phyloP scores from a whole-genome alignment of 345 rosid genomes.

The Excoecaria cochinchinensis region DNA sequence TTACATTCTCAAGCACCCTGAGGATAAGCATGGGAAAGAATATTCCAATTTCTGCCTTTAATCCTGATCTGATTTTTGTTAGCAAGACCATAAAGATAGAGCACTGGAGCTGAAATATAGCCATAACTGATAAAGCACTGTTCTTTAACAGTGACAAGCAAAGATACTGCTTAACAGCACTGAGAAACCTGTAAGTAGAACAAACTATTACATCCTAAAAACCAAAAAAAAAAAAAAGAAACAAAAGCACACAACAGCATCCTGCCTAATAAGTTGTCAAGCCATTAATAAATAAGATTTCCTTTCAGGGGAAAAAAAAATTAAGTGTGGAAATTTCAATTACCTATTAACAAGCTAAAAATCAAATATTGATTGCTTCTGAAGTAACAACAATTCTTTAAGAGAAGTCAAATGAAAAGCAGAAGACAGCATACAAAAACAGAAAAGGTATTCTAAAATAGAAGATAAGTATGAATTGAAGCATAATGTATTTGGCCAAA shows the following conservation, averaged over 20 bases:
- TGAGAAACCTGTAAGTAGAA: slow-evolving; percentile 69
- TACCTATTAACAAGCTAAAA: too few relatives aligned
- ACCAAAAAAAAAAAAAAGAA: too few relatives aligned
- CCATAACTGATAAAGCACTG: slow-evolving; percentile 90
- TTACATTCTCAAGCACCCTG: slow-evolving; percentile 92
- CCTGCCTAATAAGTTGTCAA: background rate
- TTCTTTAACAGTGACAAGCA: slow-evolving; percentile 92
- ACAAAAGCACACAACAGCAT: too few relatives aligned
- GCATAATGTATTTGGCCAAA: background rate
- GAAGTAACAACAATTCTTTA: background rate
- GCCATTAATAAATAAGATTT: background rate
- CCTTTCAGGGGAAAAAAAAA: background rate
- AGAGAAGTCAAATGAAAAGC: background rate
- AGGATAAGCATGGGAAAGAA: slow-evolving; percentile 95
- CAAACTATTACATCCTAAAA: slow-evolving; percentile 9
- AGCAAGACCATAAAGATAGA: slow-evolving; percentile 76
- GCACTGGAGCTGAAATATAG: slow-evolving; percentile 95
- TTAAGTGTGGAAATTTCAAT: background rate
- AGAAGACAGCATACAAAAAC: background rate
- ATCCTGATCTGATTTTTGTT: slow-evolving; percentile 72
- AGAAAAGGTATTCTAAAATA: background rate
- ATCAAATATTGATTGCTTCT: background rate
- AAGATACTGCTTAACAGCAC: slow-evolving; percentile 78
- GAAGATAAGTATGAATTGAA: background rate
- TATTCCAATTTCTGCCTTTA: slow-evolving; percentile 90